Percentiles rank a stretch among this genome's conserved stretches.
Evolutionary conservation across 2,329 filamentous ascomycete genomes (phyloP).

Genomic region (Colletotrichum chrysophilum): DNA sequence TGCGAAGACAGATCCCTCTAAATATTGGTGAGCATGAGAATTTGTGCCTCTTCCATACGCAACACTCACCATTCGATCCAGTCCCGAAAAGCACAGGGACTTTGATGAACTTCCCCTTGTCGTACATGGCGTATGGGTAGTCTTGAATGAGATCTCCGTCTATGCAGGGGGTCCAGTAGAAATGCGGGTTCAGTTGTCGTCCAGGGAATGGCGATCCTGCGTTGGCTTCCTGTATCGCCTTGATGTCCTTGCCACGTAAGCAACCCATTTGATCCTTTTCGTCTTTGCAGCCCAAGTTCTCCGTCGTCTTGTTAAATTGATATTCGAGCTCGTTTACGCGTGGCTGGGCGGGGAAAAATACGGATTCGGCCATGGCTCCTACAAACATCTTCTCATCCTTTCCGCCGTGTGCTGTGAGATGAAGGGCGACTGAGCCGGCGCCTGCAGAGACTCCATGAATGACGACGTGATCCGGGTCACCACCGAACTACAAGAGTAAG

Average conservation of each 20-base stretch:
- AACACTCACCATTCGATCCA: slow-evolving; percentile 44
- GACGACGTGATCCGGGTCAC: slow-evolving; percentile 62
- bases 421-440: slow-evolving; percentile 60
- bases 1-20: slow-evolving; percentile 54
- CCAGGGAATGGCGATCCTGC: slow-evolving; percentile 43
- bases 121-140: slow-evolving; percentile 44
- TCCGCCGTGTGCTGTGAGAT: slow-evolving; percentile 52
- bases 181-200: slow-evolving; percentile 38
- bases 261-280: slow-evolving; percentile 42
- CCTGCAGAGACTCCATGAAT: slow-evolving; percentile 68
- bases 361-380: slow-evolving; percentile 50
- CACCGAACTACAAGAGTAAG: slow-evolving; percentile 51
- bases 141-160: slow-evolving; percentile 52
- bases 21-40: not conserved
- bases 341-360: slow-evolving; percentile 56
- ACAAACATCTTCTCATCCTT: slow-evolving; percentile 50
- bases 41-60: no score
- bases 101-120: slow-evolving; percentile 42
- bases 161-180: slow-evolving; percentile 57
- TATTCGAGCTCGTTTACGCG: slow-evolving; percentile 49
- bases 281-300: slow-evolving; percentile 39
- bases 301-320: slow-evolving; percentile 46
- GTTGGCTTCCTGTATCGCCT: slow-evolving; percentile 46
- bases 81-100: slow-evolving; percentile 52
- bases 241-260: slow-evolving; percentile 40